A percentile compares a stretch with the other conserved stretches of the same genome.
Evolutionary conservation across 106 monocot genomes (phyloP).

Genomic region (Gastrodia elata): DNA sequence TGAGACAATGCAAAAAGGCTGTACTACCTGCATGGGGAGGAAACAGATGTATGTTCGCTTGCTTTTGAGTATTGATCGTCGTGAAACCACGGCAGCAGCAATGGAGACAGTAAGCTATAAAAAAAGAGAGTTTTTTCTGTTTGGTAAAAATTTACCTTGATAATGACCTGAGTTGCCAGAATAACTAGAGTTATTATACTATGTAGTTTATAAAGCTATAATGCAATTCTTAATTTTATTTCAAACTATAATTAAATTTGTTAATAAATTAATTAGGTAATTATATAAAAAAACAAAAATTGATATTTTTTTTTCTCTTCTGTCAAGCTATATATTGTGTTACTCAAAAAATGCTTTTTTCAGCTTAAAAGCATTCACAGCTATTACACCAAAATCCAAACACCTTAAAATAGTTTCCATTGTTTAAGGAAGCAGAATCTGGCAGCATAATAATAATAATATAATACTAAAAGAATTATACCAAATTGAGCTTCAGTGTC

Average conservation of each 20-base stretch:
- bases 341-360: background rate
- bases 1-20: conserved; percentile 10
- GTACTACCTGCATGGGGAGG: conserved; percentile 20
- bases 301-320: background rate
- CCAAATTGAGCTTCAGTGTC: background rate
- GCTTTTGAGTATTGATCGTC: conserved; percentile 89
- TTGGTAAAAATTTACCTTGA: background rate
- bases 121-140: background rate
- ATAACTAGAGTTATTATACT: background rate
- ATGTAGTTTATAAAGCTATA: background rate
- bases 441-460: no score
- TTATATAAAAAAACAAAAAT: background rate
- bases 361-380: background rate
- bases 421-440: background rate
- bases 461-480: background rate
- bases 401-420: background rate
- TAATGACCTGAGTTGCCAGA: background rate
- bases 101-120: conserved; percentile 66
- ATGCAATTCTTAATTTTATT: background rate
- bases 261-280: background rate
- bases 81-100: conserved; percentile 74
- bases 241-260: background rate
- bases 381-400: background rate
- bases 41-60: conserved; percentile 72
- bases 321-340: background rate